Evolutionary conservation across 176 grass and related monocot species (phyloP), one percentile per base, ranked within the genome.

Genomic region (Aegilops bicornis): DNA sequence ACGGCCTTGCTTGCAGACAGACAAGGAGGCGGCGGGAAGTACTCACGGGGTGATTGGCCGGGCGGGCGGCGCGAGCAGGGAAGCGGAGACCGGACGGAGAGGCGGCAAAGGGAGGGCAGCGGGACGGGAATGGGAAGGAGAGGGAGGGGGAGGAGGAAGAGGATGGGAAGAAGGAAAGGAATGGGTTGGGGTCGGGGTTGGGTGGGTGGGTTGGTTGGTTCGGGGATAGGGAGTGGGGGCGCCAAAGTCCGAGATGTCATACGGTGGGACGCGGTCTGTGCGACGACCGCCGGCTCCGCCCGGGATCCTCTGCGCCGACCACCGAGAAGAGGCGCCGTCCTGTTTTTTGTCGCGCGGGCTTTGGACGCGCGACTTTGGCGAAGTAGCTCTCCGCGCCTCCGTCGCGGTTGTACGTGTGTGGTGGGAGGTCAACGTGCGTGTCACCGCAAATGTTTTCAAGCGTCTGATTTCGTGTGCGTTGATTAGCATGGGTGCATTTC

Each of bases 11-110:
- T 79, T 42, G 77, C 52, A 83, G 39, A 40, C 69, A 81, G 39
- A 27, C 48, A 64, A 22, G 37, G 50, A 54, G 73, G 40, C 61
- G 69, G 52, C 29, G 2, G 68, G 43, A 66, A 33, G 47, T 29
- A 90, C 86, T 92, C 79, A 95, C 87, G 50, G 84, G 79, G 78
- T 25, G 40, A 69, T 40, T 29, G 65, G 74, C 76, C 58, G 4
- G 27, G n/a, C 14, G 48, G 56, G 32, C 36, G 50, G 30, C 65
- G 65, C 36, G 70, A 88, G 39, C 56, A 22, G 36, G 62, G 60
- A 24, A 71, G 76, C 72, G 73, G 81, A 37, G 85, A 82, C 54
- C 65, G 76, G 80, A 80, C 39, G 87, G 78, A 10, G 9, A 42
- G 39, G 54, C 61, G 67, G 76, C 2, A 40, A 40, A 69, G 59